Conservation (phyloP, 2,329 filamentous ascomycete species). For the Apiospora kogelbergensis region DNA sequence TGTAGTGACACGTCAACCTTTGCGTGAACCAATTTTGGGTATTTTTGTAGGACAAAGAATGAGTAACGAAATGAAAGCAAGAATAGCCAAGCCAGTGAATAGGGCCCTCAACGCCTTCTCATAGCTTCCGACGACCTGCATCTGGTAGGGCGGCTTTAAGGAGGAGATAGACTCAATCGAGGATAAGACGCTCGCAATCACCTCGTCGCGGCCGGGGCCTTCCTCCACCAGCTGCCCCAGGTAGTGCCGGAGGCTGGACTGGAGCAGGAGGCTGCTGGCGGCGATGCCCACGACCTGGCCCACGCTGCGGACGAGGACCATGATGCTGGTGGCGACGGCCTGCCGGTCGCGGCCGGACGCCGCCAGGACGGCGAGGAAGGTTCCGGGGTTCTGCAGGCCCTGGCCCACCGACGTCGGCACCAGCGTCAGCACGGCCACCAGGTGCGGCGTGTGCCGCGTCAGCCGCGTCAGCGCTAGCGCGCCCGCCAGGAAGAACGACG, state of each 20-base stretch:
- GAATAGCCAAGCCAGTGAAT: not conserved
- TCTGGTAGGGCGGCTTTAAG: not conserved
- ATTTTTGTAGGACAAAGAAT: not conserved
- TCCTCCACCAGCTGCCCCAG: not conserved
- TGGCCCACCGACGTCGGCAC: not conserved
- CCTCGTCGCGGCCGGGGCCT: not conserved
- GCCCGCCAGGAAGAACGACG: not conserved
- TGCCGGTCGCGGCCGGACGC: not conserved
- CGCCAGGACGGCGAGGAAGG: not conserved
- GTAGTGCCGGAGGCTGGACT: not conserved
- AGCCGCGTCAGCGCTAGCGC: not conserved
- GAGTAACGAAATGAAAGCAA: not conserved
- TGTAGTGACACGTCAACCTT: not conserved
- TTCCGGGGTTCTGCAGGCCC: not conserved
- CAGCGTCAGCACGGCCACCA: not conserved
- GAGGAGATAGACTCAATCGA: not conserved
- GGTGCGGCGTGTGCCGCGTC: not conserved
- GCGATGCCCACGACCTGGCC: not conserved
- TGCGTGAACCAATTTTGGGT: not conserved
- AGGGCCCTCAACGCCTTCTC: not conserved
- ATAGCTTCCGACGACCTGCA: not conserved
- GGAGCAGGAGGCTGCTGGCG: not conserved
- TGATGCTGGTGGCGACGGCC: not conserved
- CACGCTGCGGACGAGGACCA: not conserved
- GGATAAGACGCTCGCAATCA: not conserved